Percentiles rank a stretch among this genome's conserved stretches.
phyloP scores from a whole-genome alignment of 75 land plant genomes.

The Pinus tabuliformis region DNA sequence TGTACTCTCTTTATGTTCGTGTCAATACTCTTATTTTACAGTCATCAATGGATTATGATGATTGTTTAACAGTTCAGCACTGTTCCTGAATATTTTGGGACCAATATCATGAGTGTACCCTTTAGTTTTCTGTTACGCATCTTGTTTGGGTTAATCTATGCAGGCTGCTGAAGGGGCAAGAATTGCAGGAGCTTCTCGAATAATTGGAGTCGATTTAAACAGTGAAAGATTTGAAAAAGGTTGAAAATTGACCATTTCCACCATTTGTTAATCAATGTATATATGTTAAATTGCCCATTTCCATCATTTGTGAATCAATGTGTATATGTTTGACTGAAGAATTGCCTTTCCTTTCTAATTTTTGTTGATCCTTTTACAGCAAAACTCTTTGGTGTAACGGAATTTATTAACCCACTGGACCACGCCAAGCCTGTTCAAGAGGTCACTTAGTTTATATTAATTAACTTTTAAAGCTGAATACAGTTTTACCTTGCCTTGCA shows the following conservation, averaged over 20 bases:
- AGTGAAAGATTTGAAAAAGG: conserved; percentile 37
- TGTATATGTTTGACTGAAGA: neutral
- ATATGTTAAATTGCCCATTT: neutral
- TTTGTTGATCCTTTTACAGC: conserved; percentile 23
- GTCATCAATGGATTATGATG: no score
- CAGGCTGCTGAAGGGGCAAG: conserved; percentile 72
- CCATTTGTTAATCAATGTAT: neutral
- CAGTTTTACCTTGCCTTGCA: no score
- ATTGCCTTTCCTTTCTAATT: neutral
- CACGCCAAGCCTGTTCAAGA: conserved; percentile 45
- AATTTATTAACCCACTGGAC: conserved; percentile 53
- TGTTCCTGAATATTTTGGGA: neutral
- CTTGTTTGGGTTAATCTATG: neutral
- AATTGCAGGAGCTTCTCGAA: conserved; percentile 52
- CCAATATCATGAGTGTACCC: neutral
- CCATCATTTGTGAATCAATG: neutral
- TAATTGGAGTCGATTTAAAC: conserved; percentile 51
- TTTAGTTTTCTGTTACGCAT: neutral
- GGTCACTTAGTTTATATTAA: conserved; percentile 13
- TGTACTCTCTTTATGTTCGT: no score
- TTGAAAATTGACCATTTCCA: neutral
- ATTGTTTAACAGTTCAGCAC: no score
- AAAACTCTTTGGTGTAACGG: conserved; percentile 46
- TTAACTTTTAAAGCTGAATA: no score
- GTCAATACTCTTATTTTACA: no score